Conservation (phyloP, 371 early-diverging fungal genomes). For the Mucor indicus region DNA sequence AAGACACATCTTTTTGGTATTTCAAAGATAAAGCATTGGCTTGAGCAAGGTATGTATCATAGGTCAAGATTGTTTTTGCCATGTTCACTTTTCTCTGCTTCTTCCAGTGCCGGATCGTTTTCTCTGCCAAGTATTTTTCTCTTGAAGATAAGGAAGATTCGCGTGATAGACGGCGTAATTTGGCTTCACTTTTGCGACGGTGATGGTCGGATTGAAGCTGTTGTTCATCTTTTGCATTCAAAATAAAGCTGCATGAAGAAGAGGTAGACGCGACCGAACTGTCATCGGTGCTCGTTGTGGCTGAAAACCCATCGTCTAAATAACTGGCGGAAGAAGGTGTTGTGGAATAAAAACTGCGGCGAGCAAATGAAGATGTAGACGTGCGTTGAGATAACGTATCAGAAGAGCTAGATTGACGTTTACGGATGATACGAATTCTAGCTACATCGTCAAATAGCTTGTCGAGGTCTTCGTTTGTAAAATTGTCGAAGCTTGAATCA, state of each 20-base stretch:
- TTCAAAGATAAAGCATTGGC: conserved; percentile 78
- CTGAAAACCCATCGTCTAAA: conserved; percentile 13
- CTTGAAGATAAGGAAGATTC: conserved; percentile 20
- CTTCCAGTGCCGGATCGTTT: conserved; percentile 55
- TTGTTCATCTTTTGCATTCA: conserved; percentile 41
- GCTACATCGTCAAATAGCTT: conserved; percentile 53
- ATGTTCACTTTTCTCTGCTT: conserved; percentile 58
- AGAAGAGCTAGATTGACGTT: conserved; percentile 20
- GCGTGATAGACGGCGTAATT: conserved; percentile 36
- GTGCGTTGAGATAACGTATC: conserved; percentile 22
- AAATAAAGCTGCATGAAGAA: not conserved
- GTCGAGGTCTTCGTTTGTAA: conserved; percentile 53
- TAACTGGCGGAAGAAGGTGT: conserved; percentile 13
- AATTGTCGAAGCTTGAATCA: conserved; percentile 40
- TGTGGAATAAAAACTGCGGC: conserved; percentile 19
- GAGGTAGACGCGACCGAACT: conserved; percentile 11
- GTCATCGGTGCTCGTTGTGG: conserved; percentile 5
- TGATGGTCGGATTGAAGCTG: conserved; percentile 46
- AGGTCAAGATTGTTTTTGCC: conserved; percentile 61
- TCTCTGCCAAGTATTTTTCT: conserved; percentile 45
- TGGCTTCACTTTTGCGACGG: conserved; percentile 47
- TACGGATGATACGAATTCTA: conserved; percentile 35
- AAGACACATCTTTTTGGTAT: conserved; percentile 67
- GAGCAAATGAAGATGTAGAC: conserved; percentile 20
- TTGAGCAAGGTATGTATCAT: conserved; percentile 67